These are phyloP conservation scores for Aegilops tauschii DNA, from an alignment of 176 grass and related monocot genomes.

Conservation along the genomic window DNA sequence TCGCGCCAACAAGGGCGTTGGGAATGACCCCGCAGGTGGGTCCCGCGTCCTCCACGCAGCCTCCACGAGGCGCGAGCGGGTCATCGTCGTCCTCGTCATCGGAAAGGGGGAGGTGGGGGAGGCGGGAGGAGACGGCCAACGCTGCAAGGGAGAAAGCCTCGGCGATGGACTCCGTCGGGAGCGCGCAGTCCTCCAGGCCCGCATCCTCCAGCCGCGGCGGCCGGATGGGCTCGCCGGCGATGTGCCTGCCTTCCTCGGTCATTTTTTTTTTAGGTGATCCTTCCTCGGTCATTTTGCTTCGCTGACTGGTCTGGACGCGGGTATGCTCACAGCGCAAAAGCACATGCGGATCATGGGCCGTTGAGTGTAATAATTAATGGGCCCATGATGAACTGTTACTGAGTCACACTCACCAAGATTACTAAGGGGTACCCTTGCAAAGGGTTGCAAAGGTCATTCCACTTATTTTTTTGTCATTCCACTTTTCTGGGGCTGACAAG, in stretches of 20 bases:
- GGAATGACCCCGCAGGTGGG: conserved; percentile 4
- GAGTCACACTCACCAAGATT: too few relatives aligned
- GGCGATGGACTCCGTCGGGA: conserved; percentile 80
- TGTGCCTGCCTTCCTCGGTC: background rate
- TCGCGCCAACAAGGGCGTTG: conserved; percentile 11
- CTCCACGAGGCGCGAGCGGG: background rate
- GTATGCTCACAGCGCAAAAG: too few relatives aligned
- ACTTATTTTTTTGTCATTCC: too few relatives aligned
- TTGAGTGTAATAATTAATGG: too few relatives aligned
- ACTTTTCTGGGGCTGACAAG: too few relatives aligned
- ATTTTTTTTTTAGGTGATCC: too few relatives aligned
- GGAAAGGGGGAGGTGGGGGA: conserved; percentile 10
- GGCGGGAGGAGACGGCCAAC: conserved; percentile 33
- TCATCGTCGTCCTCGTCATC: conserved; percentile 14
- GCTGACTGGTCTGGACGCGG: too few relatives aligned
- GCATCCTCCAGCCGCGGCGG: conserved; percentile 51
- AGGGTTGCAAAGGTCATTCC: too few relatives aligned
- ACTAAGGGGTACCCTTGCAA: too few relatives aligned
- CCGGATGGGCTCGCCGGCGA: conserved; percentile 6
- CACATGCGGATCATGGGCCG: too few relatives aligned
- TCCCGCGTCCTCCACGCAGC: conserved; percentile 14
- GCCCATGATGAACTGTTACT: too few relatives aligned
- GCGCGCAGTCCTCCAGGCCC: conserved; percentile 81
- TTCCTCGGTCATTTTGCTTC: too few relatives aligned
- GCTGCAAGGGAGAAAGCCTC: conserved; percentile 78